These are phyloP conservation scores for Phytophthora agathidicida DNA, from an alignment of 352 stramenopile genomes.

Conservation along the genomic window DNA sequence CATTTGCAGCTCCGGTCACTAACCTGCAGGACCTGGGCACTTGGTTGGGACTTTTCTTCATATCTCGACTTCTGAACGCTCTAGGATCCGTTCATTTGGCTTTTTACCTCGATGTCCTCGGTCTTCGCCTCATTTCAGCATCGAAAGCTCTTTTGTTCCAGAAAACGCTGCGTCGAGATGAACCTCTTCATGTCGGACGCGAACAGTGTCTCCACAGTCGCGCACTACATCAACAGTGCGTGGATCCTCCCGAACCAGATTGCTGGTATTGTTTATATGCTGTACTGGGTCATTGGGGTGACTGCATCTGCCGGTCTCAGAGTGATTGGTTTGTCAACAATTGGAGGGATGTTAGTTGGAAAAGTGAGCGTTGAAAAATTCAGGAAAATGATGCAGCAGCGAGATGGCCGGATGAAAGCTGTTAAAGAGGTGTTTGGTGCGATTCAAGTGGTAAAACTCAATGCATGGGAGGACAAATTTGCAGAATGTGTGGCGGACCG, in stretches of 20 bases:
- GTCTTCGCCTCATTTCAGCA: constrained; percentile 27
- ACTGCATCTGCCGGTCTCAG: constrained; percentile 50
- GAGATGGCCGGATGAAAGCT: constrained; percentile 90
- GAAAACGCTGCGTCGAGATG: constrained; percentile 36
- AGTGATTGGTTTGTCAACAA: constrained; percentile 37
- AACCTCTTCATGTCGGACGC: constrained; percentile 52
- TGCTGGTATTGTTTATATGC: constrained; percentile 37
- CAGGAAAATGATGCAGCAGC: constrained; percentile 78
- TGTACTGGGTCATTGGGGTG: constrained; percentile 37
- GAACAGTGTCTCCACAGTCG: constrained; percentile 32
- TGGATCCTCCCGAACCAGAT: constrained; percentile 57
- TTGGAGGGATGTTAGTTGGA: constrained; percentile 55
- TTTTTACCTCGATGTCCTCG: constrained; percentile 34
- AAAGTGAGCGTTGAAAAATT: constrained; percentile 53
- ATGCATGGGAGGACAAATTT: constrained; percentile 93
- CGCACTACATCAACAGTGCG: constrained; percentile 48
- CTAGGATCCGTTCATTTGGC: constrained; percentile 32
- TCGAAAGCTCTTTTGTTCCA: constrained; percentile 46
- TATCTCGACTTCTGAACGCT: constrained; percentile 34
- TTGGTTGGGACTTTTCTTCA: constrained; percentile 47
- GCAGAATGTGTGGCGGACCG: constrained; percentile 14
- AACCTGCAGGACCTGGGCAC: constrained; percentile 24
- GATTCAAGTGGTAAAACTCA: constrained; percentile 97
- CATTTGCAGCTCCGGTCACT: constrained; percentile 31
- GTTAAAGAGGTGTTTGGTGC: constrained; percentile 91